Evolutionary conservation across 75 land plant species (phyloP).

Genomic region (Selaginella tamariscina): DNA sequence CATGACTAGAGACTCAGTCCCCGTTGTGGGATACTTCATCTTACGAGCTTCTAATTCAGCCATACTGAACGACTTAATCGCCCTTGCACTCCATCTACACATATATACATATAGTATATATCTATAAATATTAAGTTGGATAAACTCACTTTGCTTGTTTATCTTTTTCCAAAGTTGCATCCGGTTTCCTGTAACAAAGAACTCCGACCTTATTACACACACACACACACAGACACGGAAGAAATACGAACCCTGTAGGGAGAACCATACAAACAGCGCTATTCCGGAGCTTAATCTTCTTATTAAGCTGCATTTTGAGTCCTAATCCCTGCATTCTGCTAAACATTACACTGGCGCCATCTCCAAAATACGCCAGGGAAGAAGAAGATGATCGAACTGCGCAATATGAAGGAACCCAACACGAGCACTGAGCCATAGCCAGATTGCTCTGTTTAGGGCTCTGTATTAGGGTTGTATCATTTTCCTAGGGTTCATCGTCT

Average conservation of each 20-base stretch:
- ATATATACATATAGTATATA: background rate
- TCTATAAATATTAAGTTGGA: background rate
- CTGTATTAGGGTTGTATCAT: too few relatives aligned
- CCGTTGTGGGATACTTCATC: slow-evolving; percentile 66
- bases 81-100: slow-evolving; percentile 68
- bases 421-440: slow-evolving; percentile 4
- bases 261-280: background rate
- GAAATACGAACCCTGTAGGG: background rate
- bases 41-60: slow-evolving; percentile 83
- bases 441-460: too few relatives aligned
- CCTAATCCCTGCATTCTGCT: background rate
- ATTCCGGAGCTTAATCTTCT: background rate
- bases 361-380: background rate
- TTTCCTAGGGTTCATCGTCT: too few relatives aligned
- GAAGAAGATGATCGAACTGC: background rate
- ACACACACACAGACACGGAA: too few relatives aligned
- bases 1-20: slow-evolving; percentile 81
- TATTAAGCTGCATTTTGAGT: background rate
- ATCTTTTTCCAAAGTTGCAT: background rate
- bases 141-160: background rate
- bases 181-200: background rate
- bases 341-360: background rate
- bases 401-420: background rate
- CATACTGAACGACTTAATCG: slow-evolving; percentile 70
- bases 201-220: too few relatives aligned